phyloP scores from a whole-genome alignment of 2,329 filamentous ascomycete species.

The Alternaria triticimaculans region DNA sequence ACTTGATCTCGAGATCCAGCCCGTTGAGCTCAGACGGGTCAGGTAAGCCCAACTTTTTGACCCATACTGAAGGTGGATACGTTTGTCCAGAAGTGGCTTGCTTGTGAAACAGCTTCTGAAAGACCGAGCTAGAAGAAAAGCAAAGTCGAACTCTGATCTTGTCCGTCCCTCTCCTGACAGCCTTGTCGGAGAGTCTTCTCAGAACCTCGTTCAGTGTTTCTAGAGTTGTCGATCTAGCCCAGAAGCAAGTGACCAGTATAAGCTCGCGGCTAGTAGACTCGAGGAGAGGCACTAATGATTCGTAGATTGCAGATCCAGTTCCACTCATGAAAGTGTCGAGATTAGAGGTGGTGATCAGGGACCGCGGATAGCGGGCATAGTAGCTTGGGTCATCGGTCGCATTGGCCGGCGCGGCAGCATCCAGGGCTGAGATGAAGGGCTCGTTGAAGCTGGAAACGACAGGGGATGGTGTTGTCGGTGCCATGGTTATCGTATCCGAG shows the following conservation, averaged over 20 bases:
- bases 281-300: constrained; percentile 66
- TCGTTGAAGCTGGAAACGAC: constrained; percentile 22
- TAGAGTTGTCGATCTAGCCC: constrained; percentile 71
- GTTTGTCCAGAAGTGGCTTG: constrained; percentile 66
- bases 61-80: constrained; percentile 68
- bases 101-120: constrained; percentile 78
- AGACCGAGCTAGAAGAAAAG: constrained; percentile 74
- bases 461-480: constrained; percentile 3
- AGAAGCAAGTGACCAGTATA: constrained; percentile 83
- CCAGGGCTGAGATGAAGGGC: constrained; percentile 38
- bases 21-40: constrained; percentile 60
- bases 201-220: constrained; percentile 65
- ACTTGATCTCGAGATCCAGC: constrained; percentile 75
- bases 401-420: constrained; percentile 29
- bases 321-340: constrained; percentile 51
- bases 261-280: constrained; percentile 67
- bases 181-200: constrained; percentile 62
- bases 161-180: constrained; percentile 36
- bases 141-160: constrained; percentile 72
- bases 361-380: constrained; percentile 45
- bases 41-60: constrained; percentile 68
- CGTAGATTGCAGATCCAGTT: constrained; percentile 54
- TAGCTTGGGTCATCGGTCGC: constrained; percentile 48
- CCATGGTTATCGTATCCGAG: constrained; percentile 3
- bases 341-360: constrained; percentile 44